These are phyloP conservation scores for Amanita brunnescens DNA, from an alignment of 768 basidiomycete genomes.

Conservation along the genomic window DNA sequence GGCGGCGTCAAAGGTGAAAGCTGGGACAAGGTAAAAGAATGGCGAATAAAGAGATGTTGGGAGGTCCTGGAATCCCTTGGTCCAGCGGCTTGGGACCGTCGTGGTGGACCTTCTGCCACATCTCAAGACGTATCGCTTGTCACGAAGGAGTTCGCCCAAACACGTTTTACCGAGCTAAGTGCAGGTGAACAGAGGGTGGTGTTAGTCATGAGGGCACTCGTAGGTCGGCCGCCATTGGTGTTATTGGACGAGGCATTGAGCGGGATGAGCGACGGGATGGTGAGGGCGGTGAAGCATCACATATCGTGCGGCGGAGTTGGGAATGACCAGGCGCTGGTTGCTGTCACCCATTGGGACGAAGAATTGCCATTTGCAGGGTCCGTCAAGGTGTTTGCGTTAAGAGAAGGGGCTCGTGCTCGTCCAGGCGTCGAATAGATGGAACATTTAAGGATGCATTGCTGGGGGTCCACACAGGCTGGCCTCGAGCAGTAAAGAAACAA, in stretches of 20 bases:
- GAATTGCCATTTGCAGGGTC: conserved; percentile 74
- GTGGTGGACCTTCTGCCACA: background rate
- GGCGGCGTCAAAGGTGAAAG: conserved; percentile 6
- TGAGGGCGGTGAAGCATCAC: conserved; percentile 53
- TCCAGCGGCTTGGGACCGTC: conserved; percentile 38
- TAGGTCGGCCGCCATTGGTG: conserved; percentile 63
- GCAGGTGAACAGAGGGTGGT: conserved; percentile 74
- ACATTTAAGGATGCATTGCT: too few relatives aligned
- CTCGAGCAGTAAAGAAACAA: too few relatives aligned
- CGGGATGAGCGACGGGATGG: conserved; percentile 82
- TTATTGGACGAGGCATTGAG: conserved; percentile 90
- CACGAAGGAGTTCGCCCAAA: conserved; percentile 35
- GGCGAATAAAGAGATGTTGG: conserved; percentile 33
- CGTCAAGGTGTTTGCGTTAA: conserved; percentile 27
- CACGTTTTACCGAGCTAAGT: conserved; percentile 55
- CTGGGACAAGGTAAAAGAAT: conserved; percentile 19
- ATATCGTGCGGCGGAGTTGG: conserved; percentile 47
- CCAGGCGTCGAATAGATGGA: background rate
- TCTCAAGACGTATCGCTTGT: background rate
- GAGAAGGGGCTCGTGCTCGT: background rate
- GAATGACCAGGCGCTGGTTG: conserved; percentile 65
- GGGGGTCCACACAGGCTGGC: too few relatives aligned
- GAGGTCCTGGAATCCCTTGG: conserved; percentile 60
- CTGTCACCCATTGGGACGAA: conserved; percentile 86
- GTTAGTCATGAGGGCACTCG: conserved; percentile 79